Evolutionary conservation across 495 filamentous ascomycete species (phyloP).

Genomic region (Podospora australis): DNA sequence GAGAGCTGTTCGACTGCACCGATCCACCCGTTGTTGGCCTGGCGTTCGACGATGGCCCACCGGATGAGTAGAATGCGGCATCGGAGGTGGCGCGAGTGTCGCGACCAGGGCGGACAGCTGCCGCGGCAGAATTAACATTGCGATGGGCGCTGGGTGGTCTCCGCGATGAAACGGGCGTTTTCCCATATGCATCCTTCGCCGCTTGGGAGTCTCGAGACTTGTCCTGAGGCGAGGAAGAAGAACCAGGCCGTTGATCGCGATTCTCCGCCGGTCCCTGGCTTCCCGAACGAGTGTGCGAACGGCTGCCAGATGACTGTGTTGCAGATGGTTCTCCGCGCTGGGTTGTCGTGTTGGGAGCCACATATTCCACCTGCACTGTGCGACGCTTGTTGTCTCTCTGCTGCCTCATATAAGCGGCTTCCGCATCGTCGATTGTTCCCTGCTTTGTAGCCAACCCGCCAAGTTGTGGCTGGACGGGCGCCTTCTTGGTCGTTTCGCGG

Average conservation of each 20-base stretch:
- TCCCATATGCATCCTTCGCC: slow-evolving; percentile 35
- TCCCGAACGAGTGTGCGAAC: slow-evolving; percentile 47
- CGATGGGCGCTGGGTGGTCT: slow-evolving; percentile 44
- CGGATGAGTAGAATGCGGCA: slow-evolving; percentile 36
- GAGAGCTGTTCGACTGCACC: slow-evolving; percentile 58
- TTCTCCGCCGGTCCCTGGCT: slow-evolving; percentile 44
- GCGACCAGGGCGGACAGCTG: slow-evolving; percentile 49
- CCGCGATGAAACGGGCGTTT: slow-evolving; percentile 33
- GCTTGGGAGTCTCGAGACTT: slow-evolving; percentile 49
- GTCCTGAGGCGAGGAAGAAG: slow-evolving; percentile 35
- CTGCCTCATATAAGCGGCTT: slow-evolving; percentile 42
- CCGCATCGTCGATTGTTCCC: slow-evolving; percentile 66
- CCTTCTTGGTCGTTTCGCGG: slow-evolving; percentile 71
- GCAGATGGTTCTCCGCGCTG: slow-evolving; percentile 41
- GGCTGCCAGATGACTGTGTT: slow-evolving; percentile 24
- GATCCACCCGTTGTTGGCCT: slow-evolving; percentile 80
- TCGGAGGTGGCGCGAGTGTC: slow-evolving; percentile 45
- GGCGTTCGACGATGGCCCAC: slow-evolving; percentile 39
- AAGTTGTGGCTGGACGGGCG: slow-evolving; percentile 47
- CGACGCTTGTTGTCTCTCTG: slow-evolving; percentile 83
- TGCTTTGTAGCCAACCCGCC: slow-evolving; percentile 69
- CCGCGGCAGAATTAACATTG: slow-evolving; percentile 32
- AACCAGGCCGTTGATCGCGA: slow-evolving; percentile 10
- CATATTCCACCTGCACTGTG: slow-evolving; percentile 97
- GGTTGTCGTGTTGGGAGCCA: slow-evolving; percentile 82